These are phyloP conservation scores for Xylaria sp. DNA, from an alignment of 2,329 filamentous ascomycete species.

Conservation along the genomic window DNA sequence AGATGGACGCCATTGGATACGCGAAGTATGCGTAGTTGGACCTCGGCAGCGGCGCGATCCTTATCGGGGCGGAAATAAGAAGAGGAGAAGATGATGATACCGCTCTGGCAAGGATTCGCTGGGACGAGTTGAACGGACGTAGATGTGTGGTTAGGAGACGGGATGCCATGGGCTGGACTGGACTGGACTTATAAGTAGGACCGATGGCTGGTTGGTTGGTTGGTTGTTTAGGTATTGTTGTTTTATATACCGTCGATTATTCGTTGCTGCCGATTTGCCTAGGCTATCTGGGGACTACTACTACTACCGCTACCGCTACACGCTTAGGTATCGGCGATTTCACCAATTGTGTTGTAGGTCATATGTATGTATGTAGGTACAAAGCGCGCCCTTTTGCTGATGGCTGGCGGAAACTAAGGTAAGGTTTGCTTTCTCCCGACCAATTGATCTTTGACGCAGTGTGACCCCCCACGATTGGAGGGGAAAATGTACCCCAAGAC, in stretches of 20 bases:
- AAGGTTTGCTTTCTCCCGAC: neutral
- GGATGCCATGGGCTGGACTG: constrained; percentile 25
- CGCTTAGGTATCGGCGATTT: neutral
- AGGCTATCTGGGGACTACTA: neutral
- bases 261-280: neutral
- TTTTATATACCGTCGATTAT: neutral
- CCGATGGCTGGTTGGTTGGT: neutral
- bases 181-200: constrained; percentile 7
- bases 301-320: neutral
- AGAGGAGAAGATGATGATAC: neutral
- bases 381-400: constrained; percentile 13
- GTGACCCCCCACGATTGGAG: constrained; percentile 21
- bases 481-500: constrained; percentile 14
- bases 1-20: constrained; percentile 43
- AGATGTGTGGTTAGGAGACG: constrained; percentile 16
- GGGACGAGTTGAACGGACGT: neutral
- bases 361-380: neutral
- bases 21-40: constrained; percentile 20
- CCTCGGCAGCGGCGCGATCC: neutral
- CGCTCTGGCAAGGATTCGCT: neutral
- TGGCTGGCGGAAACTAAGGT: constrained; percentile 8
- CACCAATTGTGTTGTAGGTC: neutral
- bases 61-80: constrained; percentile 7
- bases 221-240: neutral
- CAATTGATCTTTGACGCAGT: constrained; percentile 9